A percentile compares a stretch with the other conserved stretches of the same genome.
Conservation (phyloP, 176 grass and related monocot genomes). For the Carex parvula region DNA sequence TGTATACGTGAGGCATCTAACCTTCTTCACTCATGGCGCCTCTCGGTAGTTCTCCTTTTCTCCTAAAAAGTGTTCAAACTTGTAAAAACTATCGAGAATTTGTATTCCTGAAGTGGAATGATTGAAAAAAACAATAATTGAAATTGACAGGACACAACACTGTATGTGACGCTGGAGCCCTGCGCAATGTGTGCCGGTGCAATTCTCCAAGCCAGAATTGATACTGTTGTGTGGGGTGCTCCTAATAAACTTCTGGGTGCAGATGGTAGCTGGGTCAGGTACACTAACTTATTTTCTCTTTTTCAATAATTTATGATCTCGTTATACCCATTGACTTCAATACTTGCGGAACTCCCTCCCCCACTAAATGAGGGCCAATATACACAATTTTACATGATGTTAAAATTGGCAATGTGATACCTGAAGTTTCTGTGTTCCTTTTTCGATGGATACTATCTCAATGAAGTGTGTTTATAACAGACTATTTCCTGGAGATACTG, state of each 20-base stretch:
- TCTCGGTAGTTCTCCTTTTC: conserved; percentile 54
- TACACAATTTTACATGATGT: neutral
- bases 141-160: conserved; percentile 65
- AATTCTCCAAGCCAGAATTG: conserved; percentile 92
- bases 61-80: neutral
- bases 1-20: conserved; percentile 97
- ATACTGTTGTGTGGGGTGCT: conserved; percentile 93
- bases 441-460: neutral
- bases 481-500: conserved; percentile 68
- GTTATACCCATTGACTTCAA: neutral
- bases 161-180: conserved; percentile 95
- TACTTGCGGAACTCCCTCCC: neutral
- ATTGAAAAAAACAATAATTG: neutral
- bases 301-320: neutral
- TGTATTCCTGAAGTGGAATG: neutral
- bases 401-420: neutral
- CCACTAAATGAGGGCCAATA: neutral
- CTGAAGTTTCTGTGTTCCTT: neutral
- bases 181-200: conserved; percentile 96
- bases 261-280: conserved; percentile 99
- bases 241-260: conserved; percentile 93
- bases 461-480: conserved; percentile 29
- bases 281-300: conserved; percentile 5
- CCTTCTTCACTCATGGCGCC: conserved; percentile 77
- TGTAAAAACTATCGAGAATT: neutral